Percentiles rank a stretch among this genome's conserved stretches.
Conservation (phyloP, 306 rosid genomes). For the Pueraria montana region DNA sequence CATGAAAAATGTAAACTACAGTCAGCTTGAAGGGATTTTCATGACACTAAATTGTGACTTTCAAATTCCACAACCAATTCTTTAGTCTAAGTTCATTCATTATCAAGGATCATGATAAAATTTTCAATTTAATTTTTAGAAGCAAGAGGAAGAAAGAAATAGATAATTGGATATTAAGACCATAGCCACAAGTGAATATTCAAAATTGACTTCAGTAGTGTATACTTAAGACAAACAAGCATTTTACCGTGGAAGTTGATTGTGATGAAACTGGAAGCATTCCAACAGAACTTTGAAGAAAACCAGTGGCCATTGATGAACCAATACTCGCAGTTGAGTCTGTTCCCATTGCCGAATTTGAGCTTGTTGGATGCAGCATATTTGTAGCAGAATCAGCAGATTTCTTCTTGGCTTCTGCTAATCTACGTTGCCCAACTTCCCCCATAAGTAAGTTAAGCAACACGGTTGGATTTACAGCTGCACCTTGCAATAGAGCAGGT, state of each 20-base stretch:
- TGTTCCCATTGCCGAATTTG: conserved; percentile 58
- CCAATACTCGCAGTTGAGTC: conserved; percentile 57
- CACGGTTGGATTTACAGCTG: conserved; percentile 85
- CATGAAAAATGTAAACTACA: conserved; percentile 26
- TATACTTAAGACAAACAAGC: conserved; percentile 26
- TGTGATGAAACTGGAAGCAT: conserved; percentile 57
- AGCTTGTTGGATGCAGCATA: conserved; percentile 35
- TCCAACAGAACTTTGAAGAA: conserved; percentile 68
- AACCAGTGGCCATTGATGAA: conserved; percentile 59
- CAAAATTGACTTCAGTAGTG: conserved; percentile 14
- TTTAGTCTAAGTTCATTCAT: conserved; percentile 23
- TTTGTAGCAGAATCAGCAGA: conserved; percentile 59
- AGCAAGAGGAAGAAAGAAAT: conserved; percentile 16
- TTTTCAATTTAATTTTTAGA: conserved; percentile 19
- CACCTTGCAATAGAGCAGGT: conserved; percentile 72
- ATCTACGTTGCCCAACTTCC: conserved; percentile 53
- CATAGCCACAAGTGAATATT: conserved; percentile 13
- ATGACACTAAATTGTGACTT: neutral
- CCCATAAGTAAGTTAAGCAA: conserved; percentile 66
- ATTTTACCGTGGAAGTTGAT: conserved; percentile 68
- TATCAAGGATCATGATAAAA: conserved; percentile 29
- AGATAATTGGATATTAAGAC: conserved; percentile 33
- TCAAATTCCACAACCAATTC: conserved; percentile 13
- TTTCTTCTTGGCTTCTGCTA: conserved; percentile 66
- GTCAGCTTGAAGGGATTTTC: conserved; percentile 36